phyloP scores from a whole-genome alignment of 2,329 filamentous ascomycete species.

The Exserohilum turcica region DNA sequence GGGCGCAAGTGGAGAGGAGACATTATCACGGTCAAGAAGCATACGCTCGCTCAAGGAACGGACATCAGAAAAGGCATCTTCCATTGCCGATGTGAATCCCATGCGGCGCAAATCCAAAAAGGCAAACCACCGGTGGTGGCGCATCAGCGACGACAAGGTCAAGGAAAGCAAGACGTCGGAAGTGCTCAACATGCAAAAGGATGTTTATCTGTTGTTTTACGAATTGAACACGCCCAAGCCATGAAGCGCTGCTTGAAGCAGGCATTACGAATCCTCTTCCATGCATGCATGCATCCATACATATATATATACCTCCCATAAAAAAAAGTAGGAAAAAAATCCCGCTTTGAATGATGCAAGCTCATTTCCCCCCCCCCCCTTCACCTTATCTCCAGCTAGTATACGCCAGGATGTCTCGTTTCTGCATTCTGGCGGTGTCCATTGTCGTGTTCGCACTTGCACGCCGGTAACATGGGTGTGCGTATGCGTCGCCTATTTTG shows the following conservation, averaged over 20 bases:
- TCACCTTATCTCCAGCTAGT: too few species aligned
- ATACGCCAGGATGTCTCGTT: too few species aligned
- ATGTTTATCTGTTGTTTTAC: conserved; percentile 96
- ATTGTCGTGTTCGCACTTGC: too few species aligned
- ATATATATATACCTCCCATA: too few species aligned
- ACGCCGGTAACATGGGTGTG: too few species aligned
- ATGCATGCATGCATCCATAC: too few species aligned
- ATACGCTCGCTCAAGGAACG: conserved; percentile 42
- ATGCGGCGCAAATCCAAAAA: conserved; percentile 63
- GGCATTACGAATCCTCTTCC: too few species aligned
- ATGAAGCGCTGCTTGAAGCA: too few species aligned
- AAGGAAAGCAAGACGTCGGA: conserved; percentile 93
- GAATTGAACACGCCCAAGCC: conserved; percentile 66
- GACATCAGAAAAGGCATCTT: conserved; percentile 34
- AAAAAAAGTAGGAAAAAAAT: background rate
- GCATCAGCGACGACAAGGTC: conserved; percentile 95
- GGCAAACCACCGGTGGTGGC: conserved; percentile 84
- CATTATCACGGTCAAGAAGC: conserved; percentile 32
- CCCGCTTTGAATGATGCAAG: too few species aligned
- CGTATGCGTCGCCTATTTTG: too few species aligned
- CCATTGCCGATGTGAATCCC: conserved; percentile 52
- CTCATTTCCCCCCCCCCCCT: too few species aligned
- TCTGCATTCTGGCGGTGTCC: too few species aligned
- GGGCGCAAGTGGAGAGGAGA: conserved; percentile 16
- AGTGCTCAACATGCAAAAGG: conserved; percentile 89